phyloP scores from a whole-genome alignment of 1,139 yeast genomes.

The Geotrichum restrictum region DNA sequence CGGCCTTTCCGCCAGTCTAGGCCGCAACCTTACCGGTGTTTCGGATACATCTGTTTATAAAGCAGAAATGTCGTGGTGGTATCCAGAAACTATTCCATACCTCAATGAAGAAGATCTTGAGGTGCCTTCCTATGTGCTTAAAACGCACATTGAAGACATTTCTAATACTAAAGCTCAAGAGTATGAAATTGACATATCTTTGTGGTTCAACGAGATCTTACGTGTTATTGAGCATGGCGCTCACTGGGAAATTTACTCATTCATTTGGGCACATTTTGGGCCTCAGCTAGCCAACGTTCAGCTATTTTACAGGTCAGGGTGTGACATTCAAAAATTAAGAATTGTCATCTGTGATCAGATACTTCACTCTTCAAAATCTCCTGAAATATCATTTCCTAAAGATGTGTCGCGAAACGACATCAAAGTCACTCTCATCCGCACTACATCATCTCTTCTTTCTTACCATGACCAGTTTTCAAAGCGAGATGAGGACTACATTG shows the following conservation, averaged over 20 bases:
- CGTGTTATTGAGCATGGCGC: conserved; percentile 52
- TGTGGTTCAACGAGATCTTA: conserved; percentile 53
- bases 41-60: conserved; percentile 27
- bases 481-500: conserved; percentile 64
- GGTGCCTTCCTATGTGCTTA: conserved; percentile 33
- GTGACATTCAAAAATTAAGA: conserved; percentile 48
- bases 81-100: conserved; percentile 54
- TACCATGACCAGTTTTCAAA: conserved; percentile 57
- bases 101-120: conserved; percentile 44
- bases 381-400: conserved; percentile 45
- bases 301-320: conserved; percentile 48
- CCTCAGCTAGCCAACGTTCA: conserved; percentile 64
- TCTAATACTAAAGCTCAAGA: background rate
- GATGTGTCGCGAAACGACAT: conserved; percentile 56
- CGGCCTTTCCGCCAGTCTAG: conserved; percentile 59
- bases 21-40: conserved; percentile 44
- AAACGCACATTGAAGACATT: conserved; percentile 6
- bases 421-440: conserved; percentile 62
- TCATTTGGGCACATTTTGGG: conserved; percentile 63
- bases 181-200: conserved; percentile 43
- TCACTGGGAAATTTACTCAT: conserved; percentile 70
- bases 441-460: conserved; percentile 63
- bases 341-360: conserved; percentile 59
- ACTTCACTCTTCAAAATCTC: conserved; percentile 43
- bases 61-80: conserved; percentile 47